Evolutionary conservation across 1,284 basidiomycete genomes (phyloP).

Genomic region (Trichosporon coremiiforme): DNA sequence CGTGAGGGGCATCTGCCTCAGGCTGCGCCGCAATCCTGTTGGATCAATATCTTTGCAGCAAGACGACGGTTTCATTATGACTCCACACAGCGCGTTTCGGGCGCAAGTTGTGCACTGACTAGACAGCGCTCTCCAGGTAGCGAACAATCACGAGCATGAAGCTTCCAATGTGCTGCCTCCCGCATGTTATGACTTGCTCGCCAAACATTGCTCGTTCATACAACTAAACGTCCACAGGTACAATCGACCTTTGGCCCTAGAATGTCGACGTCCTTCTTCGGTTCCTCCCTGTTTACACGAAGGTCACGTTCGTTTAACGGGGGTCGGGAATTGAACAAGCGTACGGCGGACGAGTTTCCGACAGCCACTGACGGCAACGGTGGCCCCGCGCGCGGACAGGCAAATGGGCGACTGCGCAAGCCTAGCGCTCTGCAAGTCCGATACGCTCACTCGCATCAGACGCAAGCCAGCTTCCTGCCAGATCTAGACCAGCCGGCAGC

Average conservation of each 20-base stretch:
- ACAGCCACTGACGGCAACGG: not conserved
- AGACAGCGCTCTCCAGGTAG: not conserved
- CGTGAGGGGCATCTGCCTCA: too few species aligned
- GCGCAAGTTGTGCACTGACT: too few species aligned
- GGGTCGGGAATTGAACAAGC: not conserved
- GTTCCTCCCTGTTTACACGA: conserved; percentile 4
- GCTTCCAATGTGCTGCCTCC: not conserved
- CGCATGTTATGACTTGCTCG: not conserved
- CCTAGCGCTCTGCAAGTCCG: not conserved
- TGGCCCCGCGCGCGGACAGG: not conserved
- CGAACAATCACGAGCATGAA: not conserved
- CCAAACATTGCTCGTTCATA: not conserved
- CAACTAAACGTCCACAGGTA: not conserved
- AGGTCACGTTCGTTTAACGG: not conserved
- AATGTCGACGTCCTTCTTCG: not conserved
- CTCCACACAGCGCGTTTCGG: not conserved
- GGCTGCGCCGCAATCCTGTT: too few species aligned
- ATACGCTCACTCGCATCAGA: not conserved
- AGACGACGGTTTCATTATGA: too few species aligned
- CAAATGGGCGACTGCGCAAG: not conserved
- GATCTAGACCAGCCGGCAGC: not conserved
- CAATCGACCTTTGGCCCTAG: not conserved
- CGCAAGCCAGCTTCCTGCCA: conserved; percentile 7
- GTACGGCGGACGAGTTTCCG: not conserved
- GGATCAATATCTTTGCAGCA: too few species aligned